Percentiles rank a stretch among this genome's conserved stretches.
Conservation (phyloP, 2,329 filamentous ascomycete genomes). For the Alternaria alternata region DNA sequence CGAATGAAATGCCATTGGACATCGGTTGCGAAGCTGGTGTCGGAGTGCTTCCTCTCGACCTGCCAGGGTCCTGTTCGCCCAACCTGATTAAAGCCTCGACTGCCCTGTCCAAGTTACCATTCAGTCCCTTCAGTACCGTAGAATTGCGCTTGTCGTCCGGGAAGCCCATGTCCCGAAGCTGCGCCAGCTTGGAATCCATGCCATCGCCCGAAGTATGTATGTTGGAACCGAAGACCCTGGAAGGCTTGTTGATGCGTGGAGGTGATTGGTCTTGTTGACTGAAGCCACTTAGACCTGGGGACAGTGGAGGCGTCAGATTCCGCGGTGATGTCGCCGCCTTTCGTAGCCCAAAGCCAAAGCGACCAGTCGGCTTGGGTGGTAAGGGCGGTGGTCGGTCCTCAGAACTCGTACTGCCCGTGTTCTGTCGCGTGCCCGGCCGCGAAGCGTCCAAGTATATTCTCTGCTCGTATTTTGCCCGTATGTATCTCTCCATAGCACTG, state of each 20-base stretch:
- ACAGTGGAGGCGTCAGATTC: constrained; percentile 58
- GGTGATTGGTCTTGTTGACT: constrained; percentile 41
- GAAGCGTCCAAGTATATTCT: constrained; percentile 57
- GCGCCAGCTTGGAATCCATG: constrained; percentile 77
- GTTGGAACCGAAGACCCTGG: constrained; percentile 72
- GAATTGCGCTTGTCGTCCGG: constrained; percentile 81
- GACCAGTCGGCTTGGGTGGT: constrained; percentile 67
- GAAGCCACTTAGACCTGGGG: constrained; percentile 44
- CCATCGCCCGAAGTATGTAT: constrained; percentile 65
- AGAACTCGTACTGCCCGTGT: constrained; percentile 65
- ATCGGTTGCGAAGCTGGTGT: constrained; percentile 59
- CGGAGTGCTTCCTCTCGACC: constrained; percentile 57
- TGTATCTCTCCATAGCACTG: constrained; percentile 93
- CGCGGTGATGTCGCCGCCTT: constrained; percentile 76
- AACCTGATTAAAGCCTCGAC: constrained; percentile 85
- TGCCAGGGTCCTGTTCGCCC: constrained; percentile 65
- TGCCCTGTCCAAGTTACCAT: constrained; percentile 84
- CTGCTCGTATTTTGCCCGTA: constrained; percentile 90
- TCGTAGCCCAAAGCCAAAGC: constrained; percentile 71
- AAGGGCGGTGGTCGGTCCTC: constrained; percentile 66
- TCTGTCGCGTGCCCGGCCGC: constrained; percentile 57
- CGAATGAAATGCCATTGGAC: constrained; percentile 55
- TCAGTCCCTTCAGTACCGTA: constrained; percentile 80
- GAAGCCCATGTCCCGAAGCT: constrained; percentile 91
- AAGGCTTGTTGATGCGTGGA: constrained; percentile 68